A percentile compares a stretch with the other conserved stretches of the same genome.
These are phyloP conservation scores for Solanum paucissectum DNA, from an alignment of 257 asterid genomes.

Conservation along the genomic window DNA sequence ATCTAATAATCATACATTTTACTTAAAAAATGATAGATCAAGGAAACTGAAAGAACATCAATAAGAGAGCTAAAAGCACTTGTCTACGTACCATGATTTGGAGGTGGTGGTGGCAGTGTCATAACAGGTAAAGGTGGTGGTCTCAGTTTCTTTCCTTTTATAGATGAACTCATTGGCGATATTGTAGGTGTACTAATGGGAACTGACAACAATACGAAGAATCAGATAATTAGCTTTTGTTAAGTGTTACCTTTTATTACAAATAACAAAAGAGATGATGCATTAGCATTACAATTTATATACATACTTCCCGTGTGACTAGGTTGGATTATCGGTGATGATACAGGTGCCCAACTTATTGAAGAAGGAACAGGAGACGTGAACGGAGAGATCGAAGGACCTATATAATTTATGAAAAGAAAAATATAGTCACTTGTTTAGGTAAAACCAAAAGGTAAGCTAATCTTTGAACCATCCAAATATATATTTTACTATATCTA, in stretches of 20 bases:
- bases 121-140: slow-evolving; percentile 47
- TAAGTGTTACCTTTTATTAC: not conserved
- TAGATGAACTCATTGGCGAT: slow-evolving; percentile 37
- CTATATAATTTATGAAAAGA: slow-evolving; percentile 11
- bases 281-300: not conserved
- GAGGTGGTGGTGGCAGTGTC: slow-evolving; percentile 80
- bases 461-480: not conserved
- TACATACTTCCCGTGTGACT: slow-evolving; percentile 25
- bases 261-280: not conserved
- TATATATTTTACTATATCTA: not conserved
- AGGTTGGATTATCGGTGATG: slow-evolving; percentile 37
- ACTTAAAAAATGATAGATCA: not conserved
- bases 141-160: slow-evolving; percentile 14
- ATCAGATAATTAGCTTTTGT: not conserved
- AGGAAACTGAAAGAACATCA: not conserved
- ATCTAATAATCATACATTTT: slow-evolving; percentile 16
- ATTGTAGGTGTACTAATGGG: slow-evolving; percentile 27
- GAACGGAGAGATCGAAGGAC: slow-evolving; percentile 32
- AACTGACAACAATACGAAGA: slow-evolving; percentile 27
- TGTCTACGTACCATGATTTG: slow-evolving; percentile 38
- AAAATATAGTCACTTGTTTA: not conserved
- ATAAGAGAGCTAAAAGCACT: not conserved
- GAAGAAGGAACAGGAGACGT: slow-evolving; percentile 27
- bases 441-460: not conserved
- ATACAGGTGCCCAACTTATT: slow-evolving; percentile 17